Evolutionary conservation across 495 filamentous ascomycete species (phyloP).

Genomic region (Symbiotaphrina buchneri): DNA sequence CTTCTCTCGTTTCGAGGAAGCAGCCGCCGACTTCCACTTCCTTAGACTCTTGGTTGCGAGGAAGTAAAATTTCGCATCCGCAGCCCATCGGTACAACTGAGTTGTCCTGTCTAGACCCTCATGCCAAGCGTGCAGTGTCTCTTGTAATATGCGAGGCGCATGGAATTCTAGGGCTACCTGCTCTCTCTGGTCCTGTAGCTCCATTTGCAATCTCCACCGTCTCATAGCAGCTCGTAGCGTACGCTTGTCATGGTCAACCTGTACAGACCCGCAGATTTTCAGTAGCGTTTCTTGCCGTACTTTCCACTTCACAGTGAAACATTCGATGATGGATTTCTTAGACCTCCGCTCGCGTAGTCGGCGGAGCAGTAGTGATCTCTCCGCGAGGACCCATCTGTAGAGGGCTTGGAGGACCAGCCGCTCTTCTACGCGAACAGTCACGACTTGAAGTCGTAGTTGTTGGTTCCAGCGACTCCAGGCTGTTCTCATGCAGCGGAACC

Average conservation of each 20-base stretch:
- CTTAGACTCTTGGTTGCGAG: constrained; percentile 26
- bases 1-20: constrained; percentile 26
- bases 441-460: constrained; percentile 28
- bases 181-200: constrained; percentile 20
- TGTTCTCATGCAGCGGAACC: constrained; percentile 27
- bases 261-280: too few species aligned
- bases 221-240: constrained; percentile 11
- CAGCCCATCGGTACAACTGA: constrained; percentile 28
- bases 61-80: constrained; percentile 36
- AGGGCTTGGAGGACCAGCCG: constrained; percentile 31
- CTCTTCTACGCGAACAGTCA: constrained; percentile 31
- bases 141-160: constrained; percentile 22
- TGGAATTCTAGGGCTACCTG: constrained; percentile 29
- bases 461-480: constrained; percentile 47
- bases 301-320: constrained; percentile 7
- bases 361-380: constrained; percentile 26
- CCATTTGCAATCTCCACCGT: constrained; percentile 20
- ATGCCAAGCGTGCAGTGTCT: constrained; percentile 23
- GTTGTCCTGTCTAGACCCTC: constrained; percentile 19
- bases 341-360: constrained; percentile 28
- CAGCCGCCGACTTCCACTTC: constrained; percentile 27
- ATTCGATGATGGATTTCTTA: constrained; percentile 11
- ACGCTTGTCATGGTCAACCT: not conserved
- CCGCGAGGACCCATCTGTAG: constrained; percentile 39
- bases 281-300: not conserved